These are phyloP conservation scores for Myriosclerotinia duriaeana DNA, from an alignment of 2,329 filamentous ascomycete genomes.

Conservation along the genomic window DNA sequence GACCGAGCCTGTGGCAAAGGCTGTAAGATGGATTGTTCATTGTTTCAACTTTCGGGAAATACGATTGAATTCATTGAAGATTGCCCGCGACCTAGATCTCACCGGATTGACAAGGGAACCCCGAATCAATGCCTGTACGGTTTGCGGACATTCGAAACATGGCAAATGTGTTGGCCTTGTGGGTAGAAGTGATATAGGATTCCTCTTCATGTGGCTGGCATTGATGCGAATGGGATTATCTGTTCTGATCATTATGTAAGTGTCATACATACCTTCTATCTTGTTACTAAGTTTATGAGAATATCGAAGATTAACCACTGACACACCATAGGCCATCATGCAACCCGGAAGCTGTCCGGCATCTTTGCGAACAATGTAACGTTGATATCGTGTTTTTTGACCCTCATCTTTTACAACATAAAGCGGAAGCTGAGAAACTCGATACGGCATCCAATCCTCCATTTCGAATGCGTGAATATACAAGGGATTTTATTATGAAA, in stretches of 20 bases:
- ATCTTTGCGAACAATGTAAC: constrained; percentile 14
- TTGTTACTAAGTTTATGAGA: not conserved
- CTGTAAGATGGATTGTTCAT: not conserved
- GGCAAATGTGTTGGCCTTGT: constrained; percentile 8
- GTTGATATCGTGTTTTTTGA: constrained; percentile 12
- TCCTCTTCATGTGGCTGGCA: constrained; percentile 18
- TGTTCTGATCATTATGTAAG: constrained; percentile 16
- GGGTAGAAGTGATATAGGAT: constrained; percentile 6
- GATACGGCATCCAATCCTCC: not conserved
- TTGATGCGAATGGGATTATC: constrained; percentile 18
- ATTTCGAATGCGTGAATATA: not conserved
- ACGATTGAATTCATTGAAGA: not conserved
- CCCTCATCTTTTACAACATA: not conserved
- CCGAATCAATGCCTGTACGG: too few species aligned
- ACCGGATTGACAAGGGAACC: too few species aligned
- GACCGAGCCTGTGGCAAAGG: not conserved
- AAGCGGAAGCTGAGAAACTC: not conserved
- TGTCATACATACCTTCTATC: not conserved
- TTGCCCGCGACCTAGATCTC: not conserved
- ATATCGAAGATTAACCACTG: not conserved
- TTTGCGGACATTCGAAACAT: not conserved
- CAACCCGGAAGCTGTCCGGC: not conserved
- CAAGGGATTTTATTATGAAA: not conserved
- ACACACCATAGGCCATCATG: constrained; percentile 9
- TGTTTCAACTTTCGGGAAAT: not conserved